Conservation (phyloP, 768 basidiomycete genomes). For the Boletus reticulatus region DNA sequence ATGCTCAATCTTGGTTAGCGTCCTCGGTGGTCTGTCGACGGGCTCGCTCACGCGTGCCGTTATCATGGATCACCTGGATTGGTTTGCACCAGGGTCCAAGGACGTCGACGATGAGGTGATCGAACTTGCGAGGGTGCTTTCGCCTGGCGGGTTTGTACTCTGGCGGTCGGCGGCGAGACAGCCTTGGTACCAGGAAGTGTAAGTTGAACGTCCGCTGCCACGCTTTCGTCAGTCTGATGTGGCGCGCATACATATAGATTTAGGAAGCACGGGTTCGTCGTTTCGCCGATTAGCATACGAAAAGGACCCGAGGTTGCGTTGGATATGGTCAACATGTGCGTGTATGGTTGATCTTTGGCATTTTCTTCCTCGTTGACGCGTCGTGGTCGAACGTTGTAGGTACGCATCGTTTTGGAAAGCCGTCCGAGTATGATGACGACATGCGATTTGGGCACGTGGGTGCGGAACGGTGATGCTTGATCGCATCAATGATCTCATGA, state of each 20-base stretch:
- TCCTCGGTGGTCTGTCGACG: conserved; percentile 41
- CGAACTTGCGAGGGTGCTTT: conserved; percentile 56
- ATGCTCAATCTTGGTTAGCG: conserved; percentile 28
- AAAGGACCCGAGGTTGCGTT: conserved; percentile 47
- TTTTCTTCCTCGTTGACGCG: not conserved
- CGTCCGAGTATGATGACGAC: conserved; percentile 15
- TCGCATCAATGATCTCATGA: too few relatives aligned
- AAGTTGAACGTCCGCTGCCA: not conserved
- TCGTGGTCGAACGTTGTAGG: conserved; percentile 9
- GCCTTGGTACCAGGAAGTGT: conserved; percentile 65
- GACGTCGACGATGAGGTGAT: conserved; percentile 51
- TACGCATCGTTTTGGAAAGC: conserved; percentile 35
- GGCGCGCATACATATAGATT: conserved; percentile 36
- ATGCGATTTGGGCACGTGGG: too few relatives aligned
- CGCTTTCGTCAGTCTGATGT: too few relatives aligned
- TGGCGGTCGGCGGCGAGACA: conserved; percentile 63
- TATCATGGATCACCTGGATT: conserved; percentile 72
- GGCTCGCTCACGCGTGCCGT: conserved; percentile 59
- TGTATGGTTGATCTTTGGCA: not conserved
- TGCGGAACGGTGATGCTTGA: too few relatives aligned
- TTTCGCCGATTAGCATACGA: conserved; percentile 51
- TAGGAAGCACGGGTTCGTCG: conserved; percentile 49
- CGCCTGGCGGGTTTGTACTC: conserved; percentile 57
- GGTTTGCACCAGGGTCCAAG: conserved; percentile 47
- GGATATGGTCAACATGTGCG: conserved; percentile 71